These are phyloP conservation scores for Blastobotrys chiropterorum DNA, from an alignment of 805 yeast species.

Conservation along the genomic window DNA sequence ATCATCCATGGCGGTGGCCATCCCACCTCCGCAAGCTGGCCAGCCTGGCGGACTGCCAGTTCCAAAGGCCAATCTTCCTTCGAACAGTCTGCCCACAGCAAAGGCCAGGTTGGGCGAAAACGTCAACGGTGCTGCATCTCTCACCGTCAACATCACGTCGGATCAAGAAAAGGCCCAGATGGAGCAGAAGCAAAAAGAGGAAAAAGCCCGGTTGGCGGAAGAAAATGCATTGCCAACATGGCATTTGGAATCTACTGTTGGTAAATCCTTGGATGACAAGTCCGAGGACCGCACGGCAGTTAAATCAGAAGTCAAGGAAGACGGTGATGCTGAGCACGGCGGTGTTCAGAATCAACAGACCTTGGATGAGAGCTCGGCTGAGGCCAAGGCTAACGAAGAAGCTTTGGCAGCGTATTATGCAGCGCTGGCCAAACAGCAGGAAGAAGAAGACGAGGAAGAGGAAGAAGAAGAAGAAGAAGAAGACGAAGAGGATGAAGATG, in stretches of 20 bases:
- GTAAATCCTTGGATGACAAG: slow-evolving; percentile 40
- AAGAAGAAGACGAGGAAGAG: slow-evolving; percentile 53
- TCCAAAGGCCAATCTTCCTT: slow-evolving; percentile 25
- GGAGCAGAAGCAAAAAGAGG: slow-evolving; percentile 61
- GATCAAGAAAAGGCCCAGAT: slow-evolving; percentile 75
- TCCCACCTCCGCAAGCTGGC: slow-evolving; percentile 47
- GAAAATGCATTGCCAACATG: slow-evolving; percentile 96
- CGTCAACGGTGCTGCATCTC: slow-evolving; percentile 57
- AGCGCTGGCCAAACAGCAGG: slow-evolving; percentile 63
- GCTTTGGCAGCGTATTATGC: slow-evolving; percentile 73
- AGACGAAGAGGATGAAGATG: slow-evolving; percentile 45
- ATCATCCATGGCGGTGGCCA: slow-evolving; percentile 67
- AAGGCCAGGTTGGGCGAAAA: slow-evolving; percentile 22
- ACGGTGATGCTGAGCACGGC: slow-evolving; percentile 16
- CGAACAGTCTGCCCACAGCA: slow-evolving; percentile 28
- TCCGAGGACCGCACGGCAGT: slow-evolving; percentile 10
- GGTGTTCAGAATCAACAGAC: slow-evolving; percentile 8
- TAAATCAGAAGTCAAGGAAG: slow-evolving; percentile 9
- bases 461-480: slow-evolving; percentile 54
- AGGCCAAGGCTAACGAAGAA: slow-evolving; percentile 61
- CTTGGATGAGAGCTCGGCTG: slow-evolving; percentile 35
- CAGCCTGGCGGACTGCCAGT: slow-evolving; percentile 12
- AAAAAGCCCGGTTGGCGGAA: slow-evolving; percentile 62
- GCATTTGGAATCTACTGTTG: slow-evolving; percentile 91
- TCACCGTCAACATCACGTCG: slow-evolving; percentile 81